Evolutionary conservation across 768 basidiomycete species (phyloP), one percentile per base, ranked within the genome.

Genomic region (Zangia roseola): DNA sequence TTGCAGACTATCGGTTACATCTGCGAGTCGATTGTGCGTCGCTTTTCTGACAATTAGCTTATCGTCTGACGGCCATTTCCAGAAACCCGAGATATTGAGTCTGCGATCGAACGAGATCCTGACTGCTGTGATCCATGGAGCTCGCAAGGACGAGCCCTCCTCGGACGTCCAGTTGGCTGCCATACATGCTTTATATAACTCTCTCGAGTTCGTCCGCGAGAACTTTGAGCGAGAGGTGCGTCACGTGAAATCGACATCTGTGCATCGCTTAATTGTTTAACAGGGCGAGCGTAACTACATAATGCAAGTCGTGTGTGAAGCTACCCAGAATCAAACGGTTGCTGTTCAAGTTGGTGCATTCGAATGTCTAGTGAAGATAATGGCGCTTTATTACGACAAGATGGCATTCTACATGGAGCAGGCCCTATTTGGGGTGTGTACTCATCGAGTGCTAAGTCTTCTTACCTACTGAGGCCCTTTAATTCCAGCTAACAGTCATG

Each of bases 371-470:
- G 95, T 98, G 25, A 82, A 86, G 61, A 97, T 97, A 64, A 98
- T 99, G 97, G 85, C 87, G 48, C 74, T 97, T 47, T 99, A 98
- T 74, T 99, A 99, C 69, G 94, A 95, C 61, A 97, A 95, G 76
- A 99, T 99, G 97, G 83, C 81, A 30, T 86, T 95, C 66, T 99
- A 99, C 76, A 99, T 99, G 97, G 97, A 99, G 67, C 88, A 94
- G 64, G 97, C 97, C 0, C 71, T 99, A 26, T 99, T 98, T 62
- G 97, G 97, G 36, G 94, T 97, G 72, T 47, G 87, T 80, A 16
- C 12, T 53, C 40, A 25, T 47, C 42, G 44, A 13, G 14, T 19
- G 37, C 21, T 43, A 44, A 4, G 46, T 58, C 49, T 46, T 43
- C 13, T 20, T 25, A 36, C 36, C 40, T 35, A 43, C 47, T 43